Evolutionary conservation across 768 basidiomycete species (phyloP).

Genomic region (Rhizopogon sp.): DNA sequence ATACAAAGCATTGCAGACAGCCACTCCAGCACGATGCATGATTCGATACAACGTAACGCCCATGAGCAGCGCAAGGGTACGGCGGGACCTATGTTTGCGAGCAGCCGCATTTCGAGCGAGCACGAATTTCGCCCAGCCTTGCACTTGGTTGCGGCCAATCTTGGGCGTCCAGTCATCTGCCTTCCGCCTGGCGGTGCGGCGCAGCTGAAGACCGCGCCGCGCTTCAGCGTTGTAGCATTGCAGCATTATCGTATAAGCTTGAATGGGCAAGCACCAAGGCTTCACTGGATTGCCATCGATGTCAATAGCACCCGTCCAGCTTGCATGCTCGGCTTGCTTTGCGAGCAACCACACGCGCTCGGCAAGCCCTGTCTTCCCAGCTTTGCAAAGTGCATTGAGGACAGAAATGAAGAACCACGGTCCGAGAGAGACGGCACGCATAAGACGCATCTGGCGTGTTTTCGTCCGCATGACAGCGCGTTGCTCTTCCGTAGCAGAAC

Average conservation of each 20-base stretch:
- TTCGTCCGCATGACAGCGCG: constrained; percentile 20
- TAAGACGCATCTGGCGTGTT: constrained; percentile 27
- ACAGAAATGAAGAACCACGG: constrained; percentile 56
- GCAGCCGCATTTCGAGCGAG: constrained; percentile 16
- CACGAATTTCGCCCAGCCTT: constrained; percentile 33
- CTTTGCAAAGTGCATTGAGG: constrained; percentile 56
- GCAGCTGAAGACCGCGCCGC: constrained; percentile 18
- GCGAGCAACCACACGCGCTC: constrained; percentile 65
- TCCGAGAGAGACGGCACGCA: constrained; percentile 45
- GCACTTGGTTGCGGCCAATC: constrained; percentile 16
- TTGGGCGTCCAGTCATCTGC: constrained; percentile 14
- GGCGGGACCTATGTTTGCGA: constrained; percentile 18
- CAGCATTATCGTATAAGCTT: constrained; percentile 72
- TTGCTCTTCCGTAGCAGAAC: constrained; percentile 16
- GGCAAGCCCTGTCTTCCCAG: constrained; percentile 47
- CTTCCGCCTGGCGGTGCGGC: constrained; percentile 5
- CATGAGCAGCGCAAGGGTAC: constrained; percentile 25
- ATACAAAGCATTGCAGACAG: constrained; percentile 19
- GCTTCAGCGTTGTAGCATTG: constrained; percentile 50
- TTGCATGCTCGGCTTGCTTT: constrained; percentile 50
- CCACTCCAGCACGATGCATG: constrained; percentile 29
- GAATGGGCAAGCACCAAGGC: constrained; percentile 63
- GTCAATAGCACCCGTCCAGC: constrained; percentile 22
- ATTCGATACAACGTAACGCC: constrained; percentile 29
- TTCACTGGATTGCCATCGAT: constrained; percentile 16